Evolutionary conservation across 1,284 basidiomycete species (phyloP).

Genomic region (Trichosporon sp.): DNA sequence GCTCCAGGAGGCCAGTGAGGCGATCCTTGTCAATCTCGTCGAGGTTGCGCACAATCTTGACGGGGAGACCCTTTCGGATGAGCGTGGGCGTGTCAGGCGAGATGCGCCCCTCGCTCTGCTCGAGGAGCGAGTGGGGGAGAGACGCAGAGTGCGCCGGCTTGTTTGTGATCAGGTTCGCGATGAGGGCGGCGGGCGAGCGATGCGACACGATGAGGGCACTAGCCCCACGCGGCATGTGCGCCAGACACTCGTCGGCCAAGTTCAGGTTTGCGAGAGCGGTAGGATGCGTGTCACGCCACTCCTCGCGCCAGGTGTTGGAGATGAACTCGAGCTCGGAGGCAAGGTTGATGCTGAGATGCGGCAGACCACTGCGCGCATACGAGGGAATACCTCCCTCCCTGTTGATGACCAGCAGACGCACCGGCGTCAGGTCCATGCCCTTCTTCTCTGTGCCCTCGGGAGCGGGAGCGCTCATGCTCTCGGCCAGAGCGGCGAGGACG

Average conservation of each 20-base stretch:
- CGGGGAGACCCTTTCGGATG: slow-evolving; percentile 81
- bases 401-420: slow-evolving; percentile 97
- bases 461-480: slow-evolving; percentile 68
- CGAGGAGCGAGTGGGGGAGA: slow-evolving; percentile 86
- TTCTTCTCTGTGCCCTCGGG: not conserved
- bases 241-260: slow-evolving; percentile 84
- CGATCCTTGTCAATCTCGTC: slow-evolving; percentile 72
- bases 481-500: slow-evolving; percentile 82
- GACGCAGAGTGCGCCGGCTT: slow-evolving; percentile 95
- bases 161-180: slow-evolving; percentile 97
- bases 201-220: slow-evolving; percentile 97
- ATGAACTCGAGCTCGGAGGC: slow-evolving; percentile 86
- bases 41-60: slow-evolving; percentile 72
- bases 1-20: slow-evolving; percentile 79
- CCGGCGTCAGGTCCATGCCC: slow-evolving; percentile 73
- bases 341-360: slow-evolving; percentile 95
- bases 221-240: slow-evolving; percentile 89
- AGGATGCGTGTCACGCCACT: slow-evolving; percentile 80
- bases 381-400: slow-evolving; percentile 96
- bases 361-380: slow-evolving; percentile 90
- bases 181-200: slow-evolving; percentile 90
- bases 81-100: slow-evolving; percentile 91
- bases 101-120: slow-evolving; percentile 74
- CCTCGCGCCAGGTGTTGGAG: slow-evolving; percentile 74
- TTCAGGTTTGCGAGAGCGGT: slow-evolving; percentile 83